phyloP scores from a whole-genome alignment of 2,329 filamentous ascomycete species.

The Colletotrichum melonis region DNA sequence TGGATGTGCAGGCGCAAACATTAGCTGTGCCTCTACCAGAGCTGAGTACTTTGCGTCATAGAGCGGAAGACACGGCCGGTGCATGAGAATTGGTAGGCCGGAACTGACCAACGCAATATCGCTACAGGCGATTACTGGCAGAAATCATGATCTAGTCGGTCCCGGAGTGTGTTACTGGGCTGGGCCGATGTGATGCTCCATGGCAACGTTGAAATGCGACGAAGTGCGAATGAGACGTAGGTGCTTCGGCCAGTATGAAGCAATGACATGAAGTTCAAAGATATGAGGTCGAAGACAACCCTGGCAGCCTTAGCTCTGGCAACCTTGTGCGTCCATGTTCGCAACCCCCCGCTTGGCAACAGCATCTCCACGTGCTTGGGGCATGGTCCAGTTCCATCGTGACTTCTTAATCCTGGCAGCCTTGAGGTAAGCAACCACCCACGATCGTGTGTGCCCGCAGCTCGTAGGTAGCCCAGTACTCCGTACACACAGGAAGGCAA shows the following conservation, averaged over 20 bases:
- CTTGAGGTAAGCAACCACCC: neutral
- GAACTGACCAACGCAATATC: neutral
- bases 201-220: neutral
- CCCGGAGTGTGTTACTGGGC: neutral
- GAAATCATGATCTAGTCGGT: neutral
- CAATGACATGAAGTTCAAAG: neutral
- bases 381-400: conserved; percentile 23
- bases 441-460: neutral
- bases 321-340: too few species aligned
- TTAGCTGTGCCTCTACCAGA: neutral
- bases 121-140: neutral
- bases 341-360: conserved; percentile 3
- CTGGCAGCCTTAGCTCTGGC: too few species aligned
- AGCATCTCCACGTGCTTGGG: conserved; percentile 20
- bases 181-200: neutral
- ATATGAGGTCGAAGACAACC: neutral
- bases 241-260: neutral
- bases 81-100: neutral
- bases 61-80: neutral
- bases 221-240: neutral
- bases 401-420: conserved; percentile 16
- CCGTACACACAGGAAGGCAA: too few species aligned
- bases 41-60: neutral
- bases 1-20: neutral
- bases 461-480: too few species aligned